These are phyloP conservation scores for Cokeromyces recurvatus DNA, from an alignment of 371 early-diverging fungal species.

Conservation along the genomic window DNA sequence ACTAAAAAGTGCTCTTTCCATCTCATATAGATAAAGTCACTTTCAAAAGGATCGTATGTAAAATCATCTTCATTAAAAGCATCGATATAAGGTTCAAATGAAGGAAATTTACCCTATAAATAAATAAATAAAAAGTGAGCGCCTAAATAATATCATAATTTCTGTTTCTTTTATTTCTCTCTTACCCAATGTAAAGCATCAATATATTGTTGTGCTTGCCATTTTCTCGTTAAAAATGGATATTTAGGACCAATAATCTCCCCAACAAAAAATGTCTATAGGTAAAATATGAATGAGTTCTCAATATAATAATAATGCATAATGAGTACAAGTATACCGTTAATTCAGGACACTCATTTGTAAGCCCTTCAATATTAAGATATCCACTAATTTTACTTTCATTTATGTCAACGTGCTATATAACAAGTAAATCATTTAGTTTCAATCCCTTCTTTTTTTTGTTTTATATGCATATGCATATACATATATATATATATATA, in stretches of 20 bases:
- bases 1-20: constrained; percentile 97
- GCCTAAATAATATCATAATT: no score
- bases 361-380: constrained; percentile 75
- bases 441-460: no score
- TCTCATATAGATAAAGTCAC: constrained; percentile 89
- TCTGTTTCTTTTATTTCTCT: no score
- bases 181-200: constrained; percentile 82
- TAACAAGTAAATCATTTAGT: no score
- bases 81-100: constrained; percentile 58
- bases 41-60: constrained; percentile 62
- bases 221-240: constrained; percentile 79
- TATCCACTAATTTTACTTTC: constrained; percentile 76
- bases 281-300: no score
- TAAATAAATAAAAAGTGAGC: no score
- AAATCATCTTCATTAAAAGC: constrained; percentile 68
- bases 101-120: constrained; percentile 61
- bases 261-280: constrained; percentile 77
- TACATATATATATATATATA: background rate
- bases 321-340: constrained; percentile 23
- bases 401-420: constrained; percentile 72
- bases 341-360: constrained; percentile 61
- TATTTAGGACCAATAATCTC: constrained; percentile 78
- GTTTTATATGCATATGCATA: no score
- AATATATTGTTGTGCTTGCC: constrained; percentile 76
- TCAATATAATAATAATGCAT: no score